phyloP scores from a whole-genome alignment of 345 rosid genomes.

The Microthlaspi erraticum region DNA sequence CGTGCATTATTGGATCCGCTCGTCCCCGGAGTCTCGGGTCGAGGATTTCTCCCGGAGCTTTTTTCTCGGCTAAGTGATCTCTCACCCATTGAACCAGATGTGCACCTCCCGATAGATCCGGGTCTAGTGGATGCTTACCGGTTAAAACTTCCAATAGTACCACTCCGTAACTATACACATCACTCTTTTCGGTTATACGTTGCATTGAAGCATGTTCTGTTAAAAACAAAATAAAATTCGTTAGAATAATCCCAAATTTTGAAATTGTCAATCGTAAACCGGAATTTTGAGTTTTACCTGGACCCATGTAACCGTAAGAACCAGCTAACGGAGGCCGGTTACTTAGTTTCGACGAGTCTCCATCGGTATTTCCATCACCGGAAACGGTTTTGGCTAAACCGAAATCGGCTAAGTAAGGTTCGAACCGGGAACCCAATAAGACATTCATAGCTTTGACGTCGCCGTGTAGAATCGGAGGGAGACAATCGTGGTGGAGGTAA shows the following conservation, averaged over 20 bases:
- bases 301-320: conserved; percentile 98
- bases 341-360: conserved; percentile 51
- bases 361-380: conserved; percentile 26
- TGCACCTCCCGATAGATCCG: conserved; percentile 81
- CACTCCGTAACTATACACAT: conserved; percentile 89
- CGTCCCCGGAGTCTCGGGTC: conserved; percentile 79
- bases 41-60: conserved; percentile 66
- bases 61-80: conserved; percentile 71
- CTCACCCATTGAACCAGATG: conserved; percentile 87
- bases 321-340: conserved; percentile 84
- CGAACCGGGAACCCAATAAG: conserved; percentile 68
- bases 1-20: conserved; percentile 82
- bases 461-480: conserved; percentile 86
- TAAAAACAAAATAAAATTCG: background rate
- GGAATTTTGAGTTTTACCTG: conserved; percentile 54
- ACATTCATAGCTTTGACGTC: conserved; percentile 97
- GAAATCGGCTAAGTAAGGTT: conserved; percentile 86
- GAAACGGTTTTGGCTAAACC: conserved; percentile 73
- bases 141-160: conserved; percentile 82
- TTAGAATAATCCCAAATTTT: background rate
- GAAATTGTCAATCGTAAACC: background rate
- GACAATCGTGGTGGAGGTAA: conserved; percentile 91
- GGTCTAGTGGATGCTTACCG: conserved; percentile 93
- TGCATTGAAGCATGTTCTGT: conserved; percentile 87
- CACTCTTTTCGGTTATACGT: conserved; percentile 82